These are phyloP conservation scores for Rhexocercosporidium sp. DNA, from an alignment of 2,329 filamentous ascomycete species.

Conservation along the genomic window DNA sequence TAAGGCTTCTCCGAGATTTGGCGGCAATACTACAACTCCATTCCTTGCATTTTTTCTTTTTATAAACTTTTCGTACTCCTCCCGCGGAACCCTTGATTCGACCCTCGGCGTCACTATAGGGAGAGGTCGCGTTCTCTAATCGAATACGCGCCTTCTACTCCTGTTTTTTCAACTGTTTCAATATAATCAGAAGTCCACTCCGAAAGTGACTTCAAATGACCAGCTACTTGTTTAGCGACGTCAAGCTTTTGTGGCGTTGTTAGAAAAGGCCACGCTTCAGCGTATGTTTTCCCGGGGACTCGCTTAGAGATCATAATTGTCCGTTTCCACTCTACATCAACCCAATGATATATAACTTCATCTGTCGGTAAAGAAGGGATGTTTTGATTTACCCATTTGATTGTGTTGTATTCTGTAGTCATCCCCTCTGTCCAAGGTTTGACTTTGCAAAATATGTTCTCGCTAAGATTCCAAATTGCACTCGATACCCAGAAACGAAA, in stretches of 20 bases:
- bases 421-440: conserved; percentile 12
- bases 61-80: too few relatives aligned
- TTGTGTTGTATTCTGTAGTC: conserved; percentile 13
- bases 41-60: too few relatives aligned
- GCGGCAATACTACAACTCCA: too few relatives aligned
- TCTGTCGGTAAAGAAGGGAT: conserved; percentile 15
- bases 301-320: conserved; percentile 14
- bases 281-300: conserved; percentile 6
- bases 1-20: too few relatives aligned
- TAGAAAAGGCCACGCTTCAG: conserved; percentile 9
- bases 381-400: conserved; percentile 14
- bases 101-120: too few relatives aligned
- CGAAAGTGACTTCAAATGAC: conserved; percentile 13
- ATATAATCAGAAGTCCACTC: conserved; percentile 13
- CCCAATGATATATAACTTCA: conserved; percentile 16
- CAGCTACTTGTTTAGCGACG: conserved; percentile 8
- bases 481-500: background rate
- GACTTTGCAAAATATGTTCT: conserved; percentile 18
- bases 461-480: conserved; percentile 11
- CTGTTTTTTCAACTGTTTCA: conserved; percentile 12
- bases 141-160: background rate
- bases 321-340: conserved; percentile 14
- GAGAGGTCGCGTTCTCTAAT: conserved; percentile 9
- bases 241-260: conserved; percentile 2
- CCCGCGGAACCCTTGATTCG: too few relatives aligned